Evolutionary conservation across 2,329 filamentous ascomycete genomes (phyloP), one percentile per base, ranked within the genome.

Genomic region (Emmonsiellopsis sp.): DNA sequence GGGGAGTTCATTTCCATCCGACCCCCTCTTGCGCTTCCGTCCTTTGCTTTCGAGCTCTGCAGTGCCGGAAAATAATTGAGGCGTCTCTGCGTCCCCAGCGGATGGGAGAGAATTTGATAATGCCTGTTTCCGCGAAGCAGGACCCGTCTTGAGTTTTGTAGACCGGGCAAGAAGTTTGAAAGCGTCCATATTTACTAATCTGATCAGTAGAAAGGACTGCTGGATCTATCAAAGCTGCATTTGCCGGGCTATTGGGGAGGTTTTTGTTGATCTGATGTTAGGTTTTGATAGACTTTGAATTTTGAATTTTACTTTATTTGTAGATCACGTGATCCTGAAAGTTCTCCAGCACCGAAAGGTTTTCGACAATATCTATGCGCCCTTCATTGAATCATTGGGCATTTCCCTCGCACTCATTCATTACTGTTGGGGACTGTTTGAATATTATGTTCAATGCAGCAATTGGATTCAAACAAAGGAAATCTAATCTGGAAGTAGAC

Each of bases 161-260:
- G 72, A 73, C 54, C 73, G 61, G 7, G 72, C 74, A 54, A 76
- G 63, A 46, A 76, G 61, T 60, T 65, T 72, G 56, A 76, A 72
- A 15, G 72, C 71, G 57, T 76, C 73, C 73, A 76, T 76, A 35
- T 53, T 63, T 52, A 10, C 15, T 20, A 7, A 37, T 37, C 11
- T n/a, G 10, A 16, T 37, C 16, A 40, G 32, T n/a, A 2, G 4
- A 26, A 26, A 26, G 20, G 20, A 26, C 16, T 4, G 10, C 20
- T 10, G 35, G 20, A 5, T 13, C 11, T 38, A 49, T 37, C 10
- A 49, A 40, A 40, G 11, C 10, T 40, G 46, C 34, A 49, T 49
- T 40, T 15, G 13, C 34, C 26, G 16, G 32, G 26, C 6, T n/a
- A 2, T 42, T 35, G 3, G n/a, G 20, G 31, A 32, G 11, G 16